Conservation (phyloP, 495 filamentous ascomycete species). For the Xanthoparmelia taractica region DNA sequence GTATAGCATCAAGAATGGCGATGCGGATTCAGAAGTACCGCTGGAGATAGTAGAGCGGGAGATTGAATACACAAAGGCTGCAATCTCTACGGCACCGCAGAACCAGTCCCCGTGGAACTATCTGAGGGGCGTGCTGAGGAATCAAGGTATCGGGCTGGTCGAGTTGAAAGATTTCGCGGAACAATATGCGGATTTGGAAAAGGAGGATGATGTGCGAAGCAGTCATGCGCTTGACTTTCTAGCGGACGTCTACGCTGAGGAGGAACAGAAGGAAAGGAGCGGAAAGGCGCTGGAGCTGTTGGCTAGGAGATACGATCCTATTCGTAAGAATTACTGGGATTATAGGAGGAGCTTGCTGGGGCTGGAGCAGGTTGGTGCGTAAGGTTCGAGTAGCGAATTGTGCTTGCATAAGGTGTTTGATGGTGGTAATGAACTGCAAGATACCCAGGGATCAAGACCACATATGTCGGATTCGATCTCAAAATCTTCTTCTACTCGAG, state of each 20-base stretch:
- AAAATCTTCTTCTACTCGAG: not conserved
- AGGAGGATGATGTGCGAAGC: constrained; percentile 48
- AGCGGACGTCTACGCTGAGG: constrained; percentile 69
- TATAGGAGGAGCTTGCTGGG: constrained; percentile 54
- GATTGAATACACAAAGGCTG: constrained; percentile 59
- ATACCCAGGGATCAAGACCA: constrained; percentile 5
- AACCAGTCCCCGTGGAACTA: constrained; percentile 94
- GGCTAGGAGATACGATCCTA: constrained; percentile 80
- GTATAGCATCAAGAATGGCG: constrained; percentile 28
- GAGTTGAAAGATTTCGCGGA: constrained; percentile 56
- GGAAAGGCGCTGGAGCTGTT: constrained; percentile 61
- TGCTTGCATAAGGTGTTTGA: not conserved
- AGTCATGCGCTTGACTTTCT: constrained; percentile 86
- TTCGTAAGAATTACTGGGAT: constrained; percentile 87
- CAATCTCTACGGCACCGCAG: constrained; percentile 74
- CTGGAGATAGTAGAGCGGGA: constrained; percentile 64
- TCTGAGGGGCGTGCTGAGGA: constrained; percentile 64
- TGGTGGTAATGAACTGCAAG: not conserved
- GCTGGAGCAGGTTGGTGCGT: constrained; percentile 13
- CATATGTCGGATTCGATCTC: no score
- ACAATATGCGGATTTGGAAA: constrained; percentile 53
- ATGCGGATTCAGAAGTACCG: constrained; percentile 39
- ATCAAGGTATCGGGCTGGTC: constrained; percentile 49
- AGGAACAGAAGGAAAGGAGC: constrained; percentile 50
- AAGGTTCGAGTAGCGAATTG: not conserved